These are phyloP conservation scores for Mycena metata DNA, from an alignment of 768 basidiomycete genomes.

Conservation along the genomic window DNA sequence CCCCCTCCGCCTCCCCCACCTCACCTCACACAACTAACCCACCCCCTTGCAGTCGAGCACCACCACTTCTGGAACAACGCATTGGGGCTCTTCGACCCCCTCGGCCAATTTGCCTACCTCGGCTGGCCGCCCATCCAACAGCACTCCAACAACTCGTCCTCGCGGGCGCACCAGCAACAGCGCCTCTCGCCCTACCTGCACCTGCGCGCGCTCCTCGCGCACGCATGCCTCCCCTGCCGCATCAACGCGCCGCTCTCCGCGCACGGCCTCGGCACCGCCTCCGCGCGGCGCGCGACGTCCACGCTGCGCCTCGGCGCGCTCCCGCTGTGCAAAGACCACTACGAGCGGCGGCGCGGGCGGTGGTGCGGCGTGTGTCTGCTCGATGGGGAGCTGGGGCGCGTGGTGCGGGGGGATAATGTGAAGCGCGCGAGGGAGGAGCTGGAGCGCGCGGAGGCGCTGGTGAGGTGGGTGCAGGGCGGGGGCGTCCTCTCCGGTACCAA, in stretches of 20 bases:
- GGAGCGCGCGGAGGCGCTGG: slow-evolving; percentile 4
- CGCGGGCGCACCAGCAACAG: too few relatives aligned
- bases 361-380: slow-evolving; percentile 81
- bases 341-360: slow-evolving; percentile 56
- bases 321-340: slow-evolving; percentile 51
- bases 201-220: slow-evolving; percentile 68
- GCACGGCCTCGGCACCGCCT: slow-evolving; percentile 62
- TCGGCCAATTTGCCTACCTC: too few relatives aligned
- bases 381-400: slow-evolving; percentile 65
- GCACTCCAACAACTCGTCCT: too few relatives aligned
- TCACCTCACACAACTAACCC: too few relatives aligned
- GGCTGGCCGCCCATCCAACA: too few relatives aligned
- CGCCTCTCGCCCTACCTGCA: slow-evolving; percentile 63
- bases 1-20: background rate
- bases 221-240: slow-evolving; percentile 76
- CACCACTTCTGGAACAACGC: too few relatives aligned
- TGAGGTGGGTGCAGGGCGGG: background rate
- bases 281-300: slow-evolving; percentile 55
- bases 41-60: too few relatives aligned
- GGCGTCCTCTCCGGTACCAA: too few relatives aligned
- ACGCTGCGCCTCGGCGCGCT: slow-evolving; percentile 49
- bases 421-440: slow-evolving; percentile 16
- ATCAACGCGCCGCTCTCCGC: slow-evolving; percentile 70
- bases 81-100: too few relatives aligned
- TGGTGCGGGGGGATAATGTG: slow-evolving; percentile 4